Base-by-base conservation (phyloP, 139 green algal species). In the Auxenochlorella protothecoides region DNA sequence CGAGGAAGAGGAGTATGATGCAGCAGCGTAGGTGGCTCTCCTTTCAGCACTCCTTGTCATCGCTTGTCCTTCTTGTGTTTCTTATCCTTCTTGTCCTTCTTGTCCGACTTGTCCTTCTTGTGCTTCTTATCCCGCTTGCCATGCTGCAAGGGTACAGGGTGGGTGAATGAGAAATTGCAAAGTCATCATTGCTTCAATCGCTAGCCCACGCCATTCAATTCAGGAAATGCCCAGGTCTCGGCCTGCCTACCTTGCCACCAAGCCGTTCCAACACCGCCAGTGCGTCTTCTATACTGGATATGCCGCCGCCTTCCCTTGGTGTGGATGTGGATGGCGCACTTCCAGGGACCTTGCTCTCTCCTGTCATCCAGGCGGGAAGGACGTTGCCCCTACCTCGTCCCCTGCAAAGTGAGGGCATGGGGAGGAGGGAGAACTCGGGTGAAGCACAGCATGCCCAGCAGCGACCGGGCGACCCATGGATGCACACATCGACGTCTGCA, bases 1-100 rank as follows among this genome's bases (percentile, higher is more conserved):
- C 9, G 57, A 62, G 57, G 57, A 3, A 9, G 57, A 62, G 57
- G 57, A 44, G 27, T 1, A 44, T 44, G 27, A 44, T 44, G 27
- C 27, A 44, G 27, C 27, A 44, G 27, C 27, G 27, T 44, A 44
- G 27, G 27, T 44, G 27, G 27, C 27, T 44, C 27, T 44, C 27
- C 27, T 44, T 44, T 44, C 27, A 44, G 27, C 27, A 44, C 27
- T 1, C 27, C 27, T 44, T 44, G 27, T 44, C 27, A 44, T 1
- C 27, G 27, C 71, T 75, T 75, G 63, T 75, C 61, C 55, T 75
- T 75, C 71, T 74, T 74, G 7, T 54, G 14, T 53, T 74, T 74
- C 70, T 75, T 75, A 62, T 75, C 63, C 53, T 75, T 67, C 2
- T 67, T 55, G 54, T 75, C 59, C 71, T 75, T 75, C 52, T 63